Evolutionary conservation across 805 yeast species (phyloP).

Genomic region (Candida tallmaniae): DNA sequence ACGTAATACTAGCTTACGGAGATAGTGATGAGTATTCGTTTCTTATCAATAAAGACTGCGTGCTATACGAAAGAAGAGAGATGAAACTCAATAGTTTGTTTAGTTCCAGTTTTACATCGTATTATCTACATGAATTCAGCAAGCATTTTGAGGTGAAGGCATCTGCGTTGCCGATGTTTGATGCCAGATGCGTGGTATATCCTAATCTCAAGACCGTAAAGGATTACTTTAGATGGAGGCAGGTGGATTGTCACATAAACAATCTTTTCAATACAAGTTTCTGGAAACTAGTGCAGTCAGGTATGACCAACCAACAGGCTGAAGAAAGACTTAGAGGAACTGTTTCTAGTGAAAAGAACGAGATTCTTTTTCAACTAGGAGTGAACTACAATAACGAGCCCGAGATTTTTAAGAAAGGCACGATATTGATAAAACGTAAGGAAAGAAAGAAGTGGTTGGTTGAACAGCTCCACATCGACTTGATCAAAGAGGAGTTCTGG

Average conservation of each 20-base stretch:
- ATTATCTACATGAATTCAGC: slow-evolving; percentile 68
- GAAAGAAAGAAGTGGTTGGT: slow-evolving; percentile 46
- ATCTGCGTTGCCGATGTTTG: slow-evolving; percentile 76
- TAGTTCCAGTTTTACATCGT: slow-evolving; percentile 76
- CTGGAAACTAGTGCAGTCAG: slow-evolving; percentile 74
- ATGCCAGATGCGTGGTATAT: slow-evolving; percentile 83
- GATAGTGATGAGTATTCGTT: slow-evolving; percentile 95
- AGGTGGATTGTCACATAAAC: slow-evolving; percentile 94
- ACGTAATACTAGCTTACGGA: slow-evolving; percentile 80
- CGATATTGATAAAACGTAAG: slow-evolving; percentile 56
- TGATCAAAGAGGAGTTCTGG: slow-evolving; percentile 68
- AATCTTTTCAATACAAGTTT: slow-evolving; percentile 90
- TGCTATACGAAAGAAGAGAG: slow-evolving; percentile 77
- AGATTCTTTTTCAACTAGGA: slow-evolving; percentile 75
- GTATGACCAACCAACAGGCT: slow-evolving; percentile 71
- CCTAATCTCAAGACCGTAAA: slow-evolving; percentile 59
- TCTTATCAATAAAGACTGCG: slow-evolving; percentile 59
- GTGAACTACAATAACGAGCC: slow-evolving; percentile 90
- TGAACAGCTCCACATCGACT: slow-evolving; percentile 48
- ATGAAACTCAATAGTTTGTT: slow-evolving; percentile 76
- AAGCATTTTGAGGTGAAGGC: slow-evolving; percentile 46
- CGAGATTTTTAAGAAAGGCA: slow-evolving; percentile 84
- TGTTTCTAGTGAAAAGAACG: slow-evolving; percentile 79
- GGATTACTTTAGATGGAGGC: slow-evolving; percentile 93
- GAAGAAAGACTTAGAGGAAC: slow-evolving; percentile 77